Conservation (phyloP, 1,139 yeast genomes). For the Candida labiduridarum region DNA sequence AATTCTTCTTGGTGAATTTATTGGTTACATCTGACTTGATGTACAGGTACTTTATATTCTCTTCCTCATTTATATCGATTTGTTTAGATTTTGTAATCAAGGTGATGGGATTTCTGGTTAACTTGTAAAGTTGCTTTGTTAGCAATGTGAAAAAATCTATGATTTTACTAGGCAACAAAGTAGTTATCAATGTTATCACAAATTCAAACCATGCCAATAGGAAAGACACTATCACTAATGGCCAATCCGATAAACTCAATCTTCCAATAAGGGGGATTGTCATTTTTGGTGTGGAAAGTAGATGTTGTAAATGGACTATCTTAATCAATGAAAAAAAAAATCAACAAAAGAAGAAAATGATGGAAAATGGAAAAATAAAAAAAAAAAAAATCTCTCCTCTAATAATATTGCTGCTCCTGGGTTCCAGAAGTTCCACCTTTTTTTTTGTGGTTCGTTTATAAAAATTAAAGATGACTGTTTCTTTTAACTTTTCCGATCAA, state of each 20-base stretch:
- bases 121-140: slow-evolving; percentile 30
- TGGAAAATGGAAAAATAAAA: too few species aligned
- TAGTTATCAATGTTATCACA: slow-evolving; percentile 35
- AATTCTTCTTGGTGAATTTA: slow-evolving; percentile 22
- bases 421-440: neutral
- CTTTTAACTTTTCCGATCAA: too few species aligned
- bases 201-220: slow-evolving; percentile 46
- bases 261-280: slow-evolving; percentile 43
- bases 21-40: slow-evolving; percentile 15
- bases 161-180: slow-evolving; percentile 33
- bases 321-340: neutral
- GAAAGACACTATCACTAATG: slow-evolving; percentile 36
- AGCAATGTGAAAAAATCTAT: slow-evolving; percentile 32
- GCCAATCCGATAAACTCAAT: slow-evolving; percentile 37
- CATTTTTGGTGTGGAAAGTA: slow-evolving; percentile 23
- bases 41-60: slow-evolving; percentile 16
- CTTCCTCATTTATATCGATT: slow-evolving; percentile 13
- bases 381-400: neutral
- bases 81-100: slow-evolving; percentile 20
- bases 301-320: neutral
- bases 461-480: too few species aligned
- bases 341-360: too few species aligned
- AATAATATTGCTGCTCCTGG: neutral
- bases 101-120: slow-evolving; percentile 33
- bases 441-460: neutral